Percentiles rank a stretch among this genome's conserved stretches.
phyloP scores from a whole-genome alignment of 192 early-diverging fungal species.

The Physocladia obscura region DNA sequence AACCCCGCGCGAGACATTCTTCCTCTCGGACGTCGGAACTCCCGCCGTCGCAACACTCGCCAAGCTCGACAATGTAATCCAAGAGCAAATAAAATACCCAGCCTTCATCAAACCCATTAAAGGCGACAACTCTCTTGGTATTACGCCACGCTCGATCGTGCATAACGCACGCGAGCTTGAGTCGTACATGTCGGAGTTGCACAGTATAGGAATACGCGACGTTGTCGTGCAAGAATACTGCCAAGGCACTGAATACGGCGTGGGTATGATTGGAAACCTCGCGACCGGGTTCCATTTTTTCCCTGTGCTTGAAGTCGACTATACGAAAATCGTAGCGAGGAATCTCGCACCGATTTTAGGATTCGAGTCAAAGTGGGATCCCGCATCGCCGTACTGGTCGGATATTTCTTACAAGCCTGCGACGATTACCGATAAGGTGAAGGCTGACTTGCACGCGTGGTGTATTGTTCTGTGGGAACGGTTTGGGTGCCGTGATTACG shows the following conservation, averaged over 20 bases:
- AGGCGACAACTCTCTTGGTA: constrained; percentile 61
- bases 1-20: constrained; percentile 49
- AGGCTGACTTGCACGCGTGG: constrained; percentile 20
- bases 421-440: constrained; percentile 21
- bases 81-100: constrained; percentile 43
- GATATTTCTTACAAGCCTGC: constrained; percentile 50
- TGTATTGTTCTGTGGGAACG: constrained; percentile 50
- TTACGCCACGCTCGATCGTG: constrained; percentile 51
- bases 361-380: constrained; percentile 61
- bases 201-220: constrained; percentile 41
- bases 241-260: constrained; percentile 50
- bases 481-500: constrained; percentile 56
- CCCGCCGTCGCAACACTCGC: constrained; percentile 19
- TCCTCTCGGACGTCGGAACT: constrained; percentile 31
- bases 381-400: constrained; percentile 54
- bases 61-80: constrained; percentile 27
- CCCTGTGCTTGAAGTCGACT: constrained; percentile 57
- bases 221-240: constrained; percentile 57
- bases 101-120: constrained; percentile 60
- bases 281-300: constrained; percentile 55
- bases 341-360: constrained; percentile 56
- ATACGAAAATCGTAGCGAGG: constrained; percentile 41
- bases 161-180: constrained; percentile 36
- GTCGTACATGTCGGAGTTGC: constrained; percentile 46
- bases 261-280: constrained; percentile 59